A percentile compares a stretch with the other conserved stretches of the same genome.
These are phyloP conservation scores for Beta vulgaris DNA, from an alignment of 148 eudicot genomes.

Conservation along the genomic window DNA sequence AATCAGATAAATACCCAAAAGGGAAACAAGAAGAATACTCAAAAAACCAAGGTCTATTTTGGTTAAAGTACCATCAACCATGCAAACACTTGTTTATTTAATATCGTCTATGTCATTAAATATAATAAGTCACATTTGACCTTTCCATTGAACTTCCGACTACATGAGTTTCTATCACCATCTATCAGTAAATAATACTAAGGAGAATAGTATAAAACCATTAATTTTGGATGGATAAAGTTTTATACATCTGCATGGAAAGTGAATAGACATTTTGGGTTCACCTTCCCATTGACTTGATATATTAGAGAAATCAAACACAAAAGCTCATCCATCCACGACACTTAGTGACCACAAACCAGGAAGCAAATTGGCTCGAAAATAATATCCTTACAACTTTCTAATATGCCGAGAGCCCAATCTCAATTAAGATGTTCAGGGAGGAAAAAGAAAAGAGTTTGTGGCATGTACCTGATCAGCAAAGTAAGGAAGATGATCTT, in stretches of 20 bases:
- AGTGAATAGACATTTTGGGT: neutral
- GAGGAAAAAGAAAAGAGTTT: neutral
- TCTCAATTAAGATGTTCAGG: neutral
- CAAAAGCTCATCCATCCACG: neutral
- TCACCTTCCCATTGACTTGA: neutral
- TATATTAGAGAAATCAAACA: neutral
- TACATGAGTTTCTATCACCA: neutral
- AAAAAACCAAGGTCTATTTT: neutral
- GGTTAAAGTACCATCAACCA: neutral
- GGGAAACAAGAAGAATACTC: neutral
- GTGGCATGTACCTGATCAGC: too few relatives aligned
- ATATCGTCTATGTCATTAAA: neutral
- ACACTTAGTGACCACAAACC: neutral
- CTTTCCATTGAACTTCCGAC: too few relatives aligned
- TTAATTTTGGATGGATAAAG: neutral
- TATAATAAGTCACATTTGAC: neutral
- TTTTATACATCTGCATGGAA: neutral
- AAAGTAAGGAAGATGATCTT: too few relatives aligned
- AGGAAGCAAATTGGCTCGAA: too few relatives aligned
- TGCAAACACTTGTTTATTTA: neutral
- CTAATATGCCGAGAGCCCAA: neutral
- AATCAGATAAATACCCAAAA: neutral
- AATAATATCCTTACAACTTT: too few relatives aligned
- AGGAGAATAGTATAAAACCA: neutral
- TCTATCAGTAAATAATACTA: neutral